These are phyloP conservation scores for Arthroderma uncinatum DNA, from an alignment of 2,329 filamentous ascomycete species.

Conservation along the genomic window DNA sequence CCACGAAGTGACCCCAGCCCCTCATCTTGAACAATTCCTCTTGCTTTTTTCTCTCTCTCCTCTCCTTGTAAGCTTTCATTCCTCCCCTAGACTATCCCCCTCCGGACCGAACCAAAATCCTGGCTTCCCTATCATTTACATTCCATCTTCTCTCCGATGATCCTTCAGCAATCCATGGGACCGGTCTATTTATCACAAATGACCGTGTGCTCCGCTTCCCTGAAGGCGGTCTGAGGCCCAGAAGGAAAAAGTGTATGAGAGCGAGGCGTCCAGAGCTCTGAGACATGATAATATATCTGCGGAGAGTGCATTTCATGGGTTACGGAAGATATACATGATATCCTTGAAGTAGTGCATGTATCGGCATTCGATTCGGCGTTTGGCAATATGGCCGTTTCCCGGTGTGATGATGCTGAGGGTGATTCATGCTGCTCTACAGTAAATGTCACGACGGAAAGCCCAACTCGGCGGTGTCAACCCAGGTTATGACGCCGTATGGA, in stretches of 20 bases:
- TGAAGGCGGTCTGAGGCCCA: not conserved
- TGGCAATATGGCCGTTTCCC: not conserved
- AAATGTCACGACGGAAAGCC: not conserved
- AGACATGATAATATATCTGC: not conserved
- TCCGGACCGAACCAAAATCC: slow-evolving; percentile 1
- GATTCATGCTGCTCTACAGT: not conserved
- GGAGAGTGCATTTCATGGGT: not conserved
- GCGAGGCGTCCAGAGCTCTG: not conserved
- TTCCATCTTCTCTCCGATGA: not conserved
- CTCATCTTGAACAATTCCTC: not conserved
- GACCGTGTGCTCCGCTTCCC: not conserved
- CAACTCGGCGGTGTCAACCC: not conserved
- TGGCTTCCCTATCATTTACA: slow-evolving; percentile 1
- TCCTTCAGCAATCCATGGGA: not conserved
- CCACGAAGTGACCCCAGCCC: not conserved
- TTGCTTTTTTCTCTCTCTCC: not conserved
- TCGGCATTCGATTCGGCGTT: not conserved
- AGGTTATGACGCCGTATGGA: not conserved
- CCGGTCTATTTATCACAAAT: not conserved
- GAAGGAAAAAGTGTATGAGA: not conserved
- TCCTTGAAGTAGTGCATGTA: not conserved
- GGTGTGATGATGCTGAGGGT: not conserved
- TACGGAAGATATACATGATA: not conserved
- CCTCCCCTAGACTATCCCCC: not conserved
- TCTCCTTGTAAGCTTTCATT: not conserved